These are phyloP conservation scores for Cordyceps fumosorosea DNA, from an alignment of 2,329 filamentous ascomycete genomes.

Conservation along the genomic window DNA sequence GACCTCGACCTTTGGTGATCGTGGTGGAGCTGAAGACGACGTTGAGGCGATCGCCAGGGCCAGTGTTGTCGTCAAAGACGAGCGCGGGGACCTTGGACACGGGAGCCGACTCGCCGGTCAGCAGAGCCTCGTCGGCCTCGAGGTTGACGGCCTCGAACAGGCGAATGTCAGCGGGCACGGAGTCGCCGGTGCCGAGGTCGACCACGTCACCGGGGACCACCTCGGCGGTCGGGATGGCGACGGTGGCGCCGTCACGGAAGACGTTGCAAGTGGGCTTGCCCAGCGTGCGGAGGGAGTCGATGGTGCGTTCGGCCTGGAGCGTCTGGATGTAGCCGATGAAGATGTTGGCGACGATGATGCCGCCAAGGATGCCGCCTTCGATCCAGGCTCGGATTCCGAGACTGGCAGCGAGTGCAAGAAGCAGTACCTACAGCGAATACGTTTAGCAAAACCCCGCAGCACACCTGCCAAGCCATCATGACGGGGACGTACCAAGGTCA, in stretches of 20 bases:
- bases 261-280: slow-evolving; percentile 31
- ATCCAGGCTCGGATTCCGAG: slow-evolving; percentile 46
- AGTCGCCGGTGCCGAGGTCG: slow-evolving; percentile 43
- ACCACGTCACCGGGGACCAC: slow-evolving; percentile 53
- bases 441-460: too few species aligned
- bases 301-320: slow-evolving; percentile 34
- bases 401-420: slow-evolving; percentile 52
- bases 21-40: slow-evolving; percentile 50
- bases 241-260: slow-evolving; percentile 29
- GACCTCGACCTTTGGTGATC: slow-evolving; percentile 51
- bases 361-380: slow-evolving; percentile 44
- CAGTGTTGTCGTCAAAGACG: slow-evolving; percentile 30
- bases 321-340: slow-evolving; percentile 41
- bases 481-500: slow-evolving; percentile 40
- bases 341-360: slow-evolving; percentile 47
- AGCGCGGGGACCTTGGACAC: slow-evolving; percentile 41
- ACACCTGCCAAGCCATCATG: too few species aligned
- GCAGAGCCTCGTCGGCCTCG: slow-evolving; percentile 55
- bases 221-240: slow-evolving; percentile 26
- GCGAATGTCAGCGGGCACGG: slow-evolving; percentile 50
- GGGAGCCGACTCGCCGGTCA: slow-evolving; percentile 55
- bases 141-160: slow-evolving; percentile 52
- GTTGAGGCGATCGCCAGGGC: slow-evolving; percentile 47
- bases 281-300: slow-evolving; percentile 32
- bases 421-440: slow-evolving; percentile 39